Percentiles rank a stretch among this genome's conserved stretches.
phyloP scores from a whole-genome alignment of 2,329 filamentous ascomycete species.

The Sporothrix luriei region DNA sequence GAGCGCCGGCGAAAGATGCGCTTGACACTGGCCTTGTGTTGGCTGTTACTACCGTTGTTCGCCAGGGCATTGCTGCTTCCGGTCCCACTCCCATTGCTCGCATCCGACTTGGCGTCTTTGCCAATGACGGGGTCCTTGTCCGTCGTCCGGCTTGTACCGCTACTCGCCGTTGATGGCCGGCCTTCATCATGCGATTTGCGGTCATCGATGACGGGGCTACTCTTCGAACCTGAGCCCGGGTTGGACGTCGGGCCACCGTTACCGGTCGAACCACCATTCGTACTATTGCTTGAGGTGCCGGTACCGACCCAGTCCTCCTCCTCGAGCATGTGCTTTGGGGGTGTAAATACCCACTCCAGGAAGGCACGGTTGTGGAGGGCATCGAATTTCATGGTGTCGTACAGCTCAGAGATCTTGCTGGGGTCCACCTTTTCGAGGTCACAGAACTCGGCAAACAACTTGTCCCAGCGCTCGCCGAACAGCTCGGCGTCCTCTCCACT shows the following conservation, averaged over 20 bases:
- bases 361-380: constrained; percentile 96
- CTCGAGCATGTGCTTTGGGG: constrained; percentile 74
- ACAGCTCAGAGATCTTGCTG: constrained; percentile 96
- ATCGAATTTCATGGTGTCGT: constrained; percentile 99
- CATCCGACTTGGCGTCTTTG: constrained; percentile 38
- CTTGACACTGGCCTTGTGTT: constrained; percentile 46
- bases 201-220: constrained; percentile 15
- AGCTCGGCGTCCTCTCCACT: constrained; percentile 92
- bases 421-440: constrained; percentile 98
- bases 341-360: constrained; percentile 95
- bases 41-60: not conserved
- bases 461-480: constrained; percentile 97
- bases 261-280: not conserved
- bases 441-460: constrained; percentile 93
- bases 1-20: constrained; percentile 64
- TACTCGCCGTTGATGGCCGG: constrained; percentile 23
- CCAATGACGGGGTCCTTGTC: constrained; percentile 38
- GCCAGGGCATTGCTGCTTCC: not conserved
- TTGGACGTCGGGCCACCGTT: constrained; percentile 8
- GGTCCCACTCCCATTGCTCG: constrained; percentile 30
- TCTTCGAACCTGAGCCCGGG: constrained; percentile 13
- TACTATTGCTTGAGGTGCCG: constrained; percentile 16
- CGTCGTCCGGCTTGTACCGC: not conserved
- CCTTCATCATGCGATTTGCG: constrained; percentile 32
- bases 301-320: constrained; percentile 55